These are phyloP conservation scores for Verbascum thapsus DNA, from an alignment of 257 asterid genomes.

Conservation along the genomic window DNA sequence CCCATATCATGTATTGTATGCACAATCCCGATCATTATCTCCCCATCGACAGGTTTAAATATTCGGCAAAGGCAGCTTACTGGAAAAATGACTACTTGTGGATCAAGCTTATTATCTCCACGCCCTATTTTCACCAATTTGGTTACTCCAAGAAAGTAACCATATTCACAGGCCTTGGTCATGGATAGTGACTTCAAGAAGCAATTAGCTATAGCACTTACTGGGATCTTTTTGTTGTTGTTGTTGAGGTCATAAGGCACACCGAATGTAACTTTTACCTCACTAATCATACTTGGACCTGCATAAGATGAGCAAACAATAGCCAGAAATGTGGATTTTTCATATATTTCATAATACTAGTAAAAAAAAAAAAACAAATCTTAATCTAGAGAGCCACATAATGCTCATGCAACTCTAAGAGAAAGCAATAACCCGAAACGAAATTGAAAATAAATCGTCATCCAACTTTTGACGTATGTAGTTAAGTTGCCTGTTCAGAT, in stretches of 20 bases:
- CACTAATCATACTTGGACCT: constrained; percentile 50
- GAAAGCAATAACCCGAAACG: not conserved
- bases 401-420: not conserved
- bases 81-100: constrained; percentile 39
- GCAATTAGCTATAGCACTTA: constrained; percentile 41
- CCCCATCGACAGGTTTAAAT: constrained; percentile 66
- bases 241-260: constrained; percentile 42
- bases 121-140: constrained; percentile 57
- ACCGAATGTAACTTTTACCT: constrained; percentile 37
- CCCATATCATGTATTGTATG: constrained; percentile 35
- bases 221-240: constrained; percentile 31
- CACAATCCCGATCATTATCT: constrained; percentile 62
- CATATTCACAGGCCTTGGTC: constrained; percentile 43
- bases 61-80: constrained; percentile 54
- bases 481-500: too few relatives aligned
- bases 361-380: not conserved
- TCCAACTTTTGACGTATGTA: too few relatives aligned
- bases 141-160: constrained; percentile 71
- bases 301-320: constrained; percentile 23
- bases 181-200: constrained; percentile 45
- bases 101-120: constrained; percentile 33
- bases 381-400: not conserved
- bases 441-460: too few relatives aligned
- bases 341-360: constrained; percentile 1
- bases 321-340: not conserved